phyloP scores from a whole-genome alignment of 768 basidiomycete genomes.

The Hericium alpestre region DNA sequence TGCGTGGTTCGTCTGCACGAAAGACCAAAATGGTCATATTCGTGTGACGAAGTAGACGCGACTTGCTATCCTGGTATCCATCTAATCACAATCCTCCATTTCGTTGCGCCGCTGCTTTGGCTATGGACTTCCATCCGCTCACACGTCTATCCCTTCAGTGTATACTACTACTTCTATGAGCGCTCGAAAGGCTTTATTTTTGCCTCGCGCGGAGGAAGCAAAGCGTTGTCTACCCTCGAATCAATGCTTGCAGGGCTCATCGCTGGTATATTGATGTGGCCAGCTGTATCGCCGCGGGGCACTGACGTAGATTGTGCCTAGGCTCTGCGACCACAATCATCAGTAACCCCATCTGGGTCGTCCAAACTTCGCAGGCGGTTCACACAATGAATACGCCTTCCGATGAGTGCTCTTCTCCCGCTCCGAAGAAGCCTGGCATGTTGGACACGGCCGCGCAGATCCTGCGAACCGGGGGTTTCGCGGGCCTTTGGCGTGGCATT shows the following conservation, averaged over 20 bases:
- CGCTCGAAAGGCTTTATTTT: constrained; percentile 50
- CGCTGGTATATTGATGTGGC: constrained; percentile 44
- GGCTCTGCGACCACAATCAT: constrained; percentile 83
- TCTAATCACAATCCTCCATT: too few species aligned
- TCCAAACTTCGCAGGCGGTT: constrained; percentile 84
- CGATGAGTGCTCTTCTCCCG: constrained; percentile 12
- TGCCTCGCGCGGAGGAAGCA: constrained; percentile 42
- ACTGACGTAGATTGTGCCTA: constrained; percentile 18
- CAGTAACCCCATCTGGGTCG: constrained; percentile 94
- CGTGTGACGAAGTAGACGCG: too few species aligned
- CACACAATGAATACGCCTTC: constrained; percentile 32
- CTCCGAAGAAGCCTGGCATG: constrained; percentile 45
- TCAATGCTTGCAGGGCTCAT: constrained; percentile 82
- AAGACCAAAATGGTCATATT: too few species aligned
- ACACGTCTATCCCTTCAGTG: constrained; percentile 30
- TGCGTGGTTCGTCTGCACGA: too few species aligned
- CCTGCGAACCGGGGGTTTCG: constrained; percentile 58
- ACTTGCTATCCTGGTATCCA: too few species aligned
- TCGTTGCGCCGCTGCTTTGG: too few species aligned
- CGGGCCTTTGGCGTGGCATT: constrained; percentile 88
- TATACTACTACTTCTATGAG: constrained; percentile 92
- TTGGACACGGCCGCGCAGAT: constrained; percentile 61
- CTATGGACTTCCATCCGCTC: too few species aligned
- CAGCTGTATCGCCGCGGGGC: background rate
- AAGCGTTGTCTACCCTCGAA: constrained; percentile 75